Evolutionary conservation across 257 asterid genomes (phyloP).

Genomic region (Mentha longifolia): DNA sequence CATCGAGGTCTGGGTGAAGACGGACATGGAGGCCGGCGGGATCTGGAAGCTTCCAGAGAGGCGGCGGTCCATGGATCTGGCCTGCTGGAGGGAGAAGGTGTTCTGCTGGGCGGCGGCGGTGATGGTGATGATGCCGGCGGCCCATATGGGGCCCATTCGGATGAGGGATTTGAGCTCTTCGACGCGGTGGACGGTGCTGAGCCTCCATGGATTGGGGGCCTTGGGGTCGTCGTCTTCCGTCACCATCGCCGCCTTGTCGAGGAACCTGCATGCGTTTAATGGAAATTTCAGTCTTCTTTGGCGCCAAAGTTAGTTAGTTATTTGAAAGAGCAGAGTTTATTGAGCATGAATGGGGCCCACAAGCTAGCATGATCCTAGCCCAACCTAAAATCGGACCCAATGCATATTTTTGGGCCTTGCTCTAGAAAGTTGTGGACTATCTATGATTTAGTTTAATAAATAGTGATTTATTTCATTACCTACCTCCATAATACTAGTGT

Average conservation of each 20-base stretch:
- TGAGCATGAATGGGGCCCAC: too few relatives aligned
- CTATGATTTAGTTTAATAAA: too few relatives aligned
- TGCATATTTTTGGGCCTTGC: too few relatives aligned
- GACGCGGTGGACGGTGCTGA: constrained; percentile 81
- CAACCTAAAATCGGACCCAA: too few relatives aligned
- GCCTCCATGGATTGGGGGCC: constrained; percentile 69
- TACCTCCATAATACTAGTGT: too few relatives aligned
- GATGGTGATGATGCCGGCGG: constrained; percentile 79
- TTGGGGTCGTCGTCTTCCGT: constrained; percentile 62
- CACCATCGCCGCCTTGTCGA: constrained; percentile 79
- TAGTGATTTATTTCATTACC: too few relatives aligned
- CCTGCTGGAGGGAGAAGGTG: constrained; percentile 85
- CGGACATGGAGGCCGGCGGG: constrained; percentile 83
- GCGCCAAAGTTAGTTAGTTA: too few relatives aligned
- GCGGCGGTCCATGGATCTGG: constrained; percentile 80
- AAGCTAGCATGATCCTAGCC: too few relatives aligned
- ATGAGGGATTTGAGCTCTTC: constrained; percentile 82
- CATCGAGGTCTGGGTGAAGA: constrained; percentile 72
- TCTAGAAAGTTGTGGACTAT: too few relatives aligned
- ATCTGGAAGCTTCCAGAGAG: constrained; percentile 60
- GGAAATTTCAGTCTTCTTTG: too few relatives aligned
- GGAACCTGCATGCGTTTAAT: constrained; percentile 44
- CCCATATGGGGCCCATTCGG: constrained; percentile 97
- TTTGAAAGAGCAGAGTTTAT: too few relatives aligned
- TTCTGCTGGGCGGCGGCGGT: constrained; percentile 80